Base-by-base conservation (phyloP, 2,329 filamentous ascomycete genomes). In the Fusarium sp. region DNA sequence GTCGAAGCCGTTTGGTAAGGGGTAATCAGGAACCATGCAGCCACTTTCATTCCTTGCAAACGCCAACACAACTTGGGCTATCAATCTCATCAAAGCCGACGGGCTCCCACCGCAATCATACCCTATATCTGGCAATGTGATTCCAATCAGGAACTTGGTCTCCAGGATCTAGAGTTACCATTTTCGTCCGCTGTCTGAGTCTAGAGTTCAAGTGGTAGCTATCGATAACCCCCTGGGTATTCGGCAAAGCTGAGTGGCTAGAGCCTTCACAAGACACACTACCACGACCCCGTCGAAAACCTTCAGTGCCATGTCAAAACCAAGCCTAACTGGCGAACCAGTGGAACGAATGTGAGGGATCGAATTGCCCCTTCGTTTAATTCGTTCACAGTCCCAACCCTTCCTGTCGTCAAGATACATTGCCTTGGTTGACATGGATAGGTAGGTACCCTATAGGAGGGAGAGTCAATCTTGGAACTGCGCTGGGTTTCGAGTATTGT, bases 41-140 rank as follows among this genome's bases (percentile, higher is more conserved):
- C 59, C 68, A 57, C 64, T 20, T 52, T 14, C 50, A 20, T 68
- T 43, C 45, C 43, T 30, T 62, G 41, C 9, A 23, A 48, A 50
- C 43, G 59, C 43, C 59, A 35, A 62, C 43, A 39, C 30, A 52
- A 37, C 41, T 16, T 32, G 43, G 43, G 23, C 43, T 64, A 27
- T 45, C 37, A 58, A 58, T 41, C 56, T 58, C 27, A 39, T 25
- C 45, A 66, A 41, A 16, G 59, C 30, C 30, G 27, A 39, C 56
- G 39, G 35, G 45, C 57, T 25, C 32, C 14, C 14, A 25, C 9
- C 16, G 23, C 9, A 30, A 27, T 18, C 25, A 58, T 57, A 58
- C 34, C 56, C 34, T 45, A 35, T 20, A 43, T 11, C 35, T 57
- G 16, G 35, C n/a, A 48, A 27, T 35, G 54, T 11, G 25, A 58